These are phyloP conservation scores for Sabuloglossum arenarium DNA, from an alignment of 495 filamentous ascomycete genomes.

Conservation along the genomic window DNA sequence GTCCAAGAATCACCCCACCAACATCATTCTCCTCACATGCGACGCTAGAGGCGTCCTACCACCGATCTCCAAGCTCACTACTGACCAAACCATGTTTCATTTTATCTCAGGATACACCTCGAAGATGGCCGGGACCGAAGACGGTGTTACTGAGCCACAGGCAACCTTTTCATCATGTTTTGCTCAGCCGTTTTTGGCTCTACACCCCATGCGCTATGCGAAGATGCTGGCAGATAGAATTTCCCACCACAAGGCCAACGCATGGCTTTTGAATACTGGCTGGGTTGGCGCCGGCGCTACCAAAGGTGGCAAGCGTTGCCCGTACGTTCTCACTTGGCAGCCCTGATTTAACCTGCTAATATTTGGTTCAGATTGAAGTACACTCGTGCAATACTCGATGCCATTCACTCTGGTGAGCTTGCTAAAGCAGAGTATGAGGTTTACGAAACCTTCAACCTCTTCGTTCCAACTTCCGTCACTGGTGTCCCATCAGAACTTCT, in stretches of 20 bases:
- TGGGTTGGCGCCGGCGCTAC: conserved; percentile 94
- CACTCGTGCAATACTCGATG: conserved; percentile 92
- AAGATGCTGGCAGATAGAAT: conserved; percentile 98
- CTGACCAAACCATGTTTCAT: conserved; percentile 98
- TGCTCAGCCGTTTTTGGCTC: conserved; percentile 94
- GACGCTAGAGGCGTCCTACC: conserved; percentile 94
- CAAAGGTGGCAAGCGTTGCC: conserved; percentile 94
- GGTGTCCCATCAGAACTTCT: conserved; percentile 78
- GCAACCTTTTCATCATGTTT: conserved; percentile 99
- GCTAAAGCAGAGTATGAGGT: conserved; percentile 81
- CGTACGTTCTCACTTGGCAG: conserved; percentile 14
- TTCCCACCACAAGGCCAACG: conserved; percentile 80
- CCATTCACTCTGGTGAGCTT: conserved; percentile 91
- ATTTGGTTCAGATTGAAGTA: conserved; percentile 46
- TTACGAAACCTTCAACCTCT: conserved; percentile 92
- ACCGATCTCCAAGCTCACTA: conserved; percentile 91
- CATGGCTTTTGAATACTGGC: conserved; percentile 97
- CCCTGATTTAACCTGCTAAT: background rate
- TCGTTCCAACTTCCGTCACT: conserved; percentile 68
- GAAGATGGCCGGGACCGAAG: conserved; percentile 98
- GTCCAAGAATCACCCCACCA: conserved; percentile 68
- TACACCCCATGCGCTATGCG: conserved; percentile 98
- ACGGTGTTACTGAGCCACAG: conserved; percentile 88
- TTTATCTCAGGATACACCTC: conserved; percentile 99
- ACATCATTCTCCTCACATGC: conserved; percentile 96